Base-by-base conservation (phyloP, 768 basidiomycete species). In the Pleurotus ostreatus region DNA sequence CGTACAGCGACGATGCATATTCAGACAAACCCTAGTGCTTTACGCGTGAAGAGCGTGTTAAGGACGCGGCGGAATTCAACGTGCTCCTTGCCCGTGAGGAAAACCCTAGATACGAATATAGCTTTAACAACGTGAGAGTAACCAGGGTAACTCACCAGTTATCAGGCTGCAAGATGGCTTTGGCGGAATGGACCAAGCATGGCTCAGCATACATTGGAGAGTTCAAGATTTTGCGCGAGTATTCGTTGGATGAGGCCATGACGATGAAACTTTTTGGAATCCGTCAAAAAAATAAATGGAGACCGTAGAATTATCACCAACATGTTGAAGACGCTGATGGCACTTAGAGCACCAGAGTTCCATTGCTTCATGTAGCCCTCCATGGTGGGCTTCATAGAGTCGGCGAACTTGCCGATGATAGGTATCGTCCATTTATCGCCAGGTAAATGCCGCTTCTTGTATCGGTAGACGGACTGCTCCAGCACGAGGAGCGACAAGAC, bases 41-140 rank as follows among this genome's bases (percentile, higher is more conserved):
- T 90, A 67, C 90, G 91, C 25, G 97, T 98, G 77, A 98, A 98
- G 39, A 99, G 82, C 30, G 80, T 75, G 70, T 98, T 98, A 46
- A 99, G 74, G 43, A 89, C 86, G 60, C 89, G 89, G 58, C 97
- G 90, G 70, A 97, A 99, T 75, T 73, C 88, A 83, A 68, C 93
- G 95, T 2, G 92, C 92, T 51, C 81, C 79, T 71, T 98, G 94
- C 4, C 95, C 95, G 2, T 80, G 79, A n/a, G 82, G 80, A 67
- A 88, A 92, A 64, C 93, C 94, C n/a, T 94, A 74, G 98, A 98
- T 1, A 94, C 91, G 67, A 95, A 98, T 96, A 98, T 98, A 1
- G 97, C 94, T 61, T 92, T 91, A 70, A 98, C 94, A 57, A 37
- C 40, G 22, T 37, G 37, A 47, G 41, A 4, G 9, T 49, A 20